phyloP scores from a whole-genome alignment of 2,329 filamentous ascomycete genomes.

The Chaetomiaceae sp. region DNA sequence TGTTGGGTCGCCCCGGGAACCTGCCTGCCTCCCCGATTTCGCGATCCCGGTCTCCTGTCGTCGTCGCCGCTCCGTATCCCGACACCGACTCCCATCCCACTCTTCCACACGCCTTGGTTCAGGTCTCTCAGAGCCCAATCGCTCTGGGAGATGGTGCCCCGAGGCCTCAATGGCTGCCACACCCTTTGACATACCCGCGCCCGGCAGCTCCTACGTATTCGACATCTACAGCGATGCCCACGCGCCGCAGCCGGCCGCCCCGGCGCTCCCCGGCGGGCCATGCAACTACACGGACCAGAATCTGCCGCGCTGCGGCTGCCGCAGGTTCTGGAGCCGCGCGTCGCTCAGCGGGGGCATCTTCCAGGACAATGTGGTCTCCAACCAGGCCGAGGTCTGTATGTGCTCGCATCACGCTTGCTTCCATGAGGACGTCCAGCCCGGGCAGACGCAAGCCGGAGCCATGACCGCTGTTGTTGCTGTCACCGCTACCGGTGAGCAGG shows the following conservation, averaged over 20 bases:
- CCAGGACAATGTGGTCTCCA: conserved; percentile 24
- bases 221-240: conserved; percentile 49
- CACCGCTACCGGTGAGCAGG: conserved; percentile 33
- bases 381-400: conserved; percentile 48
- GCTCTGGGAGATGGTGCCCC: conserved; percentile 29
- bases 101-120: conserved; percentile 4
- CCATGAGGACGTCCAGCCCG: conserved; percentile 43
- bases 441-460: conserved; percentile 20
- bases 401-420: conserved; percentile 58
- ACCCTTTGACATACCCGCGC: conserved; percentile 41
- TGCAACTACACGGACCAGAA: conserved; percentile 54
- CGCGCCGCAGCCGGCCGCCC: conserved; percentile 20
- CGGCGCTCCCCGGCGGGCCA: conserved; percentile 42
- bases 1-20: conserved; percentile 20
- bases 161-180: conserved; percentile 46
- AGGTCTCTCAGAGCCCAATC: conserved; percentile 8
- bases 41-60: conserved; percentile 1
- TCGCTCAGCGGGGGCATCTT: conserved; percentile 24
- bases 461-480: conserved; percentile 7
- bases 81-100: conserved; percentile 11
- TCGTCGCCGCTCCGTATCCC: conserved; percentile 2
- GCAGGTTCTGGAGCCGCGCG: conserved; percentile 52
- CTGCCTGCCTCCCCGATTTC: conserved; percentile 1
- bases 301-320: conserved; percentile 53
- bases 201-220: conserved; percentile 42